Evolutionary conservation across 1,139 yeast species (phyloP), one percentile per base, ranked within the genome.

Genomic region (Taiozyma sp.): DNA sequence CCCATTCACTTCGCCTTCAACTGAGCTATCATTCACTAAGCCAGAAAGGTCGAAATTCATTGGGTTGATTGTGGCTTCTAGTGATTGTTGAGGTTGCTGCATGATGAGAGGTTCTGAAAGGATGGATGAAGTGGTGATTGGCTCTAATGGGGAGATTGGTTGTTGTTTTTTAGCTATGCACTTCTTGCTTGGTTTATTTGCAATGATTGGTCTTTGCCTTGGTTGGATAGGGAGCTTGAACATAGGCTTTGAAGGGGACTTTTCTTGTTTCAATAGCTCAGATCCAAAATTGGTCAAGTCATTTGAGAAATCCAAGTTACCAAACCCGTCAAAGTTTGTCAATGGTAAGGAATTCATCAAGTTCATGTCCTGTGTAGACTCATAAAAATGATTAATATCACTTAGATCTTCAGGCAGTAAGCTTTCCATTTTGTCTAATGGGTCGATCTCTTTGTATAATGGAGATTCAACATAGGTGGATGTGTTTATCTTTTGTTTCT

Each of bases 331-430:
- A 24, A 47, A 45, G 24, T 47, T 46, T 21, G 45, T 46, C 37
- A 47, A 43, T 34, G 48, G 48, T 21, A 46, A 11, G 4, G 50
- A 8, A 24, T 48, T 44, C n/a, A 53, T 47, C 42, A 50, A 26
- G 21, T 46, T 48, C n/a, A 51, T 42, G 13, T 53, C 53, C 9
- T 48, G 49, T 14, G 45, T 43, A 1, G 48, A 37, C 28, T 54
- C 47, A 37, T 50, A 51, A 28, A 54, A 45, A 21, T 54, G 53
- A 16, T 50, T 49, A 39, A 58, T 47, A 44, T 58, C 60, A 39
- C 53, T 50, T 30, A 58, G 44, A 40, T 56, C 59, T 44, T 56
- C 60, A 19, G 59, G 55, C 8, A 54, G 50, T 9, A 53, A 47
- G 9, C 14, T 32, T 5, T 44, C 34, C 9, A 52, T 19, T 6